Evolutionary conservation across 345 rosid species (phyloP).

Genomic region (Anacardium occidentale): DNA sequence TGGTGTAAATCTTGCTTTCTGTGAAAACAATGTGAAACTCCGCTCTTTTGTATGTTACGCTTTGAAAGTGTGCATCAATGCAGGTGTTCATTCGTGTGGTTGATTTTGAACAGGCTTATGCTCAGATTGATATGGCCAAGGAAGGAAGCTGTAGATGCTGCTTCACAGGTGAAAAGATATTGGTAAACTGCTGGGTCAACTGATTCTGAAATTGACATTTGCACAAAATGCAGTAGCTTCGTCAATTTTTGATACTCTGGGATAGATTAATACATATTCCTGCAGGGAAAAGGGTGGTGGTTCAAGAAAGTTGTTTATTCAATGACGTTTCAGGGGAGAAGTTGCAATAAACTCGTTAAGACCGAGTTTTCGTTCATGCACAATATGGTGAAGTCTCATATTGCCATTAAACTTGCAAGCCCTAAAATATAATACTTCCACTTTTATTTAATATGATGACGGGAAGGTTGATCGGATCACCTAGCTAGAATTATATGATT

Average conservation of each 20-base stretch:
- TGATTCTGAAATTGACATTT: constrained; percentile 61
- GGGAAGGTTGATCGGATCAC: too few species aligned
- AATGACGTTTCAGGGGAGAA: too few species aligned
- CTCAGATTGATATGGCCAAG: constrained; percentile 95
- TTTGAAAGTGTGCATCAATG: neutral
- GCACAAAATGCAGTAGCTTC: constrained; percentile 81
- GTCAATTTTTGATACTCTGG: constrained; percentile 81
- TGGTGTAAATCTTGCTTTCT: neutral
- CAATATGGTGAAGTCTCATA: too few species aligned
- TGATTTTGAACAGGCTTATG: constrained; percentile 59
- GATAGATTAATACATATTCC: too few species aligned
- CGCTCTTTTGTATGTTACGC: neutral
- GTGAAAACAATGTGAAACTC: neutral
- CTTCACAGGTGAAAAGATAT: constrained; percentile 91
- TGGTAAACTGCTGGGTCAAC: constrained; percentile 85
- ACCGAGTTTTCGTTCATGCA: too few species aligned
- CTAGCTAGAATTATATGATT: too few species aligned
- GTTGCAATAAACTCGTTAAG: too few species aligned
- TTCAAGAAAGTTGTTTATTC: too few species aligned
- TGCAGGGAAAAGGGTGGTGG: too few species aligned
- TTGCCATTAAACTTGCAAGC: too few species aligned
- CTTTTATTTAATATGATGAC: too few species aligned
- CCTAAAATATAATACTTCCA: too few species aligned
- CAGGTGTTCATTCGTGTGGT: constrained; percentile 9
- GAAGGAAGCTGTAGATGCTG: constrained; percentile 99